Conservation (phyloP, 352 stramenopile genomes). For the Pythium rishiriense region DNA sequence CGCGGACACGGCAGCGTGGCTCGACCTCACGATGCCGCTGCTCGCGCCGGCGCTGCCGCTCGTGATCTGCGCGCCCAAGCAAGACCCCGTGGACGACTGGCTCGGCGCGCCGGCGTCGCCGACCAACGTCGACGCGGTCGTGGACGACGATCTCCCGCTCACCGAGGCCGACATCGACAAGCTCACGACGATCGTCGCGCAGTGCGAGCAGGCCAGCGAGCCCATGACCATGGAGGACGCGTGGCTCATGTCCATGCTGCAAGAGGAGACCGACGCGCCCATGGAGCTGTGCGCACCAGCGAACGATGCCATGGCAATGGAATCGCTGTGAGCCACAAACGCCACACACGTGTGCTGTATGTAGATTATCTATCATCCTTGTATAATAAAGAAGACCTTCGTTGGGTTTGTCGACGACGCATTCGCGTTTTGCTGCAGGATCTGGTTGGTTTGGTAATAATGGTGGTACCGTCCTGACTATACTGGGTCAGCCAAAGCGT, state of each 20-base stretch:
- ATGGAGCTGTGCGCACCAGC: too few species aligned
- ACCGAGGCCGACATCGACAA: conserved; percentile 16
- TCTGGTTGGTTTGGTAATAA: too few species aligned
- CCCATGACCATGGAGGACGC: conserved; percentile 13
- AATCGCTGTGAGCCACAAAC: background rate
- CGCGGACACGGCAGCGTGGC: background rate
- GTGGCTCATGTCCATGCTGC: conserved; percentile 21
- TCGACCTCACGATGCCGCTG: conserved; percentile 6
- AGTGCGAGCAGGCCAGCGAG: conserved; percentile 7
- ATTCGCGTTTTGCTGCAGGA: too few species aligned
- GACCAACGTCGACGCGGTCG: conserved; percentile 10
- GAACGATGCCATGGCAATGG: background rate
- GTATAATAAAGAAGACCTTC: too few species aligned
- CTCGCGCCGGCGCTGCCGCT: conserved; percentile 12
- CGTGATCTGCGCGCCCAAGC: background rate
- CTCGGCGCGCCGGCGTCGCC: background rate
- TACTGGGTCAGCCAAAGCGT: too few species aligned
- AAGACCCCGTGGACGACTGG: background rate
- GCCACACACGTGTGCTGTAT: too few species aligned
- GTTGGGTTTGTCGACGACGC: too few species aligned
- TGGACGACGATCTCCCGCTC: conserved; percentile 10
- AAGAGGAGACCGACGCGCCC: conserved; percentile 4
- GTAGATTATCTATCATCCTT: too few species aligned
- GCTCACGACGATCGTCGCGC: conserved; percentile 19
- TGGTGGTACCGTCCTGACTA: too few species aligned